Base-by-base conservation (phyloP, 768 basidiomycete species). In the Amanita pseudoporphyria region DNA sequence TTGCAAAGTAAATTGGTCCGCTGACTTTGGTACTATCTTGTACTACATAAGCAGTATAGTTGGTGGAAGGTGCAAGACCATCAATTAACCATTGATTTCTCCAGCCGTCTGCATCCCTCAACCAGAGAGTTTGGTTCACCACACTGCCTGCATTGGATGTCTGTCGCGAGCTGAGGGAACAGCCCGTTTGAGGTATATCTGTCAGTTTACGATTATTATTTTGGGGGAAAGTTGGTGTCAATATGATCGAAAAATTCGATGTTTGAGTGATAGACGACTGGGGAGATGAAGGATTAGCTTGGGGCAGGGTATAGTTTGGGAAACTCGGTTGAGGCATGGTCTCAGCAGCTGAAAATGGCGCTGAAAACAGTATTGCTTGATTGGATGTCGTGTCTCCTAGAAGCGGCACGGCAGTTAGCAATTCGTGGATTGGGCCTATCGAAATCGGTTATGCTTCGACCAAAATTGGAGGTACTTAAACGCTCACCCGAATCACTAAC, bases 301-400 rank as follows among this genome's bases (percentile, higher is more conserved):
- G 58, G 2, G 82, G 80, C 1, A 91, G 73, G 1, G 82, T 82
- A 60, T 87, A 91, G 57, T 89, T 89, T 9, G 88, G 88, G 58
- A 74, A 91, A 21, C 63, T 65, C 1, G 84, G 79, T 35, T 62
- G 54, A 5, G 56, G 46, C 7, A n/a, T 12, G 1, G 54, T 22
- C 1, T 58, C 52, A 9, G 67, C 52, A 0, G 66, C 49, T 6
- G 65, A 56, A 52, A 80, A 80, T 0, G 75, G 63, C 6, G 77
- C 75, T 0, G 88, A 90, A 62, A 86, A 87, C 9, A 90, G 57
- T 24, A 91, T 62, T 0, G 78, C 85, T 59, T 86, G 79, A 45
- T 80, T 85, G 5, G 80, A 66, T 1, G 87, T 86, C 1, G 84
- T 80, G 60, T 91, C 88, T 2, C 84, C 85, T 1, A 89, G 65